phyloP scores from a whole-genome alignment of 768 basidiomycete species.

The Psilocybe azurescens region DNA sequence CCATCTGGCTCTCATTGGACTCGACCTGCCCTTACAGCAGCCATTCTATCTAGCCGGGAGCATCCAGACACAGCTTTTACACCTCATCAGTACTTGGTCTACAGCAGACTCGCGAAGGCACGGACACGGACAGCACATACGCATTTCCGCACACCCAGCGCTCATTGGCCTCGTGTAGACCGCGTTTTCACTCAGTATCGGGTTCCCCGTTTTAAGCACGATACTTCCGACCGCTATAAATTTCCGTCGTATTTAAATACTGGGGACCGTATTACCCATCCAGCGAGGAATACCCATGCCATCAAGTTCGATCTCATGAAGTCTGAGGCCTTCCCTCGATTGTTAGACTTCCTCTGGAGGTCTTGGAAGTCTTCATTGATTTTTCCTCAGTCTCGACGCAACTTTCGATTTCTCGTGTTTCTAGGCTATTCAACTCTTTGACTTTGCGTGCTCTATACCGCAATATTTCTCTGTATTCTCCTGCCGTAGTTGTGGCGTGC shows the following conservation, averaged over 20 bases:
- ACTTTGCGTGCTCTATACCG: slow-evolving; percentile 38
- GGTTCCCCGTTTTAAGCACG: slow-evolving; percentile 7
- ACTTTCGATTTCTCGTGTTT: slow-evolving; percentile 38
- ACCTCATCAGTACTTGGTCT: not conserved
- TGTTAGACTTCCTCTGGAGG: slow-evolving; percentile 38
- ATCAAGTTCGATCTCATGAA: slow-evolving; percentile 23
- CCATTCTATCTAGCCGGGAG: not conserved
- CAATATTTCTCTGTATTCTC: slow-evolving; percentile 34
- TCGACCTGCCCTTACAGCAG: slow-evolving; percentile 2
- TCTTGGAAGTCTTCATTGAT: slow-evolving; percentile 39
- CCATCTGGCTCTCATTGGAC: slow-evolving; percentile 1
- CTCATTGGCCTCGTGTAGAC: slow-evolving; percentile 22
- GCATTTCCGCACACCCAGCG: slow-evolving; percentile 11
- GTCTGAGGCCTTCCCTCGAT: slow-evolving; percentile 22
- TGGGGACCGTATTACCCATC: slow-evolving; percentile 6
- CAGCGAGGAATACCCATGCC: slow-evolving; percentile 17
- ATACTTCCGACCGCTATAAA: slow-evolving; percentile 12
- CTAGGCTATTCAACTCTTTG: slow-evolving; percentile 37
- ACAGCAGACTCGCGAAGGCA: not conserved
- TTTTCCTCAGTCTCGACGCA: slow-evolving; percentile 31
- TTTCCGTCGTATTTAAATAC: slow-evolving; percentile 13
- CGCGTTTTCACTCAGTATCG: slow-evolving; percentile 16
- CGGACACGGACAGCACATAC: slow-evolving; percentile 10
- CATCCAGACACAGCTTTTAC: slow-evolving; percentile 1
- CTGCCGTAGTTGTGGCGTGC: slow-evolving; percentile 34